Conservation (phyloP, 2,329 filamentous ascomycete genomes). For the Rutstroemia sp. region DNA sequence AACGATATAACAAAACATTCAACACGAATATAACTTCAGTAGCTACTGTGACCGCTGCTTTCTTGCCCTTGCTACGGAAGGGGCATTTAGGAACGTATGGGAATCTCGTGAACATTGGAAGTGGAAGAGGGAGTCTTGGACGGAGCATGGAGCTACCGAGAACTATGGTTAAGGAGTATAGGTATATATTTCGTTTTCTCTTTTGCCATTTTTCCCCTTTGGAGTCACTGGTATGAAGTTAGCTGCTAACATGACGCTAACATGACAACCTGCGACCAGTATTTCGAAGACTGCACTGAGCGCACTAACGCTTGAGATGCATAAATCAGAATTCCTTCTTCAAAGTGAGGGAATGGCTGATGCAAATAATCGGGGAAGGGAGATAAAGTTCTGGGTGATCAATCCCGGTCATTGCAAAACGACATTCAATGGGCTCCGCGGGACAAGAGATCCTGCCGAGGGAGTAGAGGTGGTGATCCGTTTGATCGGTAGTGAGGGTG, state of each 20-base stretch:
- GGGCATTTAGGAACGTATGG: slow-evolving; percentile 14
- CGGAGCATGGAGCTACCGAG: neutral
- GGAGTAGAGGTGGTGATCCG: slow-evolving; percentile 25
- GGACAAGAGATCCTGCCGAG: slow-evolving; percentile 20
- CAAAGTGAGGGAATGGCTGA: neutral
- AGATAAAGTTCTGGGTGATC: slow-evolving; percentile 17
- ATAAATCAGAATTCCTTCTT: slow-evolving; percentile 13
- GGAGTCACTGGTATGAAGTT: neutral
- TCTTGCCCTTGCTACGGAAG: slow-evolving; percentile 25
- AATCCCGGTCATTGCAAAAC: slow-evolving; percentile 25
- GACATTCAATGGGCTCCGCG: slow-evolving; percentile 21
- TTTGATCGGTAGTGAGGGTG: slow-evolving; percentile 5
- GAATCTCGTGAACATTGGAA: slow-evolving; percentile 32
- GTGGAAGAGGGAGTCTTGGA: slow-evolving; percentile 1
- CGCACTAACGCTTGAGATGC: slow-evolving; percentile 30
- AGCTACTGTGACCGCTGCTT: slow-evolving; percentile 29
- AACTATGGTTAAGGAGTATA: neutral
- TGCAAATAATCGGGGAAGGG: slow-evolving; percentile 1
- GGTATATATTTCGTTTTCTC: neutral
- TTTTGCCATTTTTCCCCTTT: too few species aligned
- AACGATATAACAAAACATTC: slow-evolving; percentile 20
- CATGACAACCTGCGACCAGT: neutral
- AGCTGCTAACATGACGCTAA: neutral
- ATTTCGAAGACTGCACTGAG: slow-evolving; percentile 26
- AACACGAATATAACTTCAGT: slow-evolving; percentile 38